Evolutionary conservation across 1,284 basidiomycete genomes (phyloP).

Genomic region (Somion occarium): DNA sequence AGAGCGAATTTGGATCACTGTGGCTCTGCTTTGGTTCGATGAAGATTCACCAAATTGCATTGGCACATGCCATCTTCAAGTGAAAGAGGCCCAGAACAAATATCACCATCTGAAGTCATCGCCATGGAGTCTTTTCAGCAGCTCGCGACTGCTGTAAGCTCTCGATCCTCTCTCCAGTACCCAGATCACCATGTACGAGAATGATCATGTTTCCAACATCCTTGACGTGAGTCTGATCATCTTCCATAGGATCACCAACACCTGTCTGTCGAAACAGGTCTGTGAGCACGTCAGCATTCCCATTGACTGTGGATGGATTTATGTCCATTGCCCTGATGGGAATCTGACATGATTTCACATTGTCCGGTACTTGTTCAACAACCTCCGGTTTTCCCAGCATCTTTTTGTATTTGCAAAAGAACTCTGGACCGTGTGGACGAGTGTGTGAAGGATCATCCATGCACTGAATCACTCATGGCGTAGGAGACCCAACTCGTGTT

Average conservation of each 20-base stretch:
- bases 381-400: not conserved
- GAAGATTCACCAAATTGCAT: constrained; percentile 24
- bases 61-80: constrained; percentile 29
- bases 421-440: constrained; percentile 4
- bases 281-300: not conserved
- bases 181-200: constrained; percentile 7
- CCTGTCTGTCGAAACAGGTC: constrained; percentile 1
- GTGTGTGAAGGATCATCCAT: constrained; percentile 6
- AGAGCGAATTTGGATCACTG: constrained; percentile 7
- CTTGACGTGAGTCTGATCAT: not conserved
- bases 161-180: not conserved
- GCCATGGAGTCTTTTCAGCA: not conserved
- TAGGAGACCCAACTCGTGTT: not conserved
- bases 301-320: constrained; percentile 3
- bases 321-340: constrained; percentile 5
- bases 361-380: not conserved
- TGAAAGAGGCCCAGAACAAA: constrained; percentile 28
- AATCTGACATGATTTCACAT: not conserved
- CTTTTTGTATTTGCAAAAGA: not conserved
- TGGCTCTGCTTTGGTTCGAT: constrained; percentile 5
- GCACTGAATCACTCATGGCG: not conserved
- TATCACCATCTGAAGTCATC: constrained; percentile 18
- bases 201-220: not conserved
- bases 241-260: not conserved
- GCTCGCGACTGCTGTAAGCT: not conserved